These are phyloP conservation scores for Phytophthora capsici DNA, from an alignment of 352 stramenopile genomes.

Conservation along the genomic window DNA sequence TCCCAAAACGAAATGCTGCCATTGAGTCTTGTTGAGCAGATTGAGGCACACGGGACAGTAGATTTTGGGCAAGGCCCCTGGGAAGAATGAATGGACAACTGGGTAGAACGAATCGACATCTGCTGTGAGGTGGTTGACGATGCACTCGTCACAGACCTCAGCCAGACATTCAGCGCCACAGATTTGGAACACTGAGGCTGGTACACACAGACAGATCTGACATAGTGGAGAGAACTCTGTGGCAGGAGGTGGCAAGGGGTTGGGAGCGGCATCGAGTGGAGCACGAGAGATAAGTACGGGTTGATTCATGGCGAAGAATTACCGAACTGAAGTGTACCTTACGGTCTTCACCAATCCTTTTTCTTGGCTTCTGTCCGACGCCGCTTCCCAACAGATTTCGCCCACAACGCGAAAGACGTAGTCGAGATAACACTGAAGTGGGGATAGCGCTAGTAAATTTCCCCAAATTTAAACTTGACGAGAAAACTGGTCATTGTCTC, in stretches of 20 bases:
- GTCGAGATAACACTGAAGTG: too few species aligned
- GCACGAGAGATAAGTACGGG: neutral
- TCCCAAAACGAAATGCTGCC: slow-evolving; percentile 41
- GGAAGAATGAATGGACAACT: too few species aligned
- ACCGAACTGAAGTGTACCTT: too few species aligned
- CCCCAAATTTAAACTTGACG: too few species aligned
- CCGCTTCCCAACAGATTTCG: too few species aligned
- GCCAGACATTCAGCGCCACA: slow-evolving; percentile 51
- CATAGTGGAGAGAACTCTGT: too few species aligned
- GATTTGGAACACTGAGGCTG: slow-evolving; percentile 43
- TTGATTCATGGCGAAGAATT: too few species aligned
- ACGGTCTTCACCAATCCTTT: too few species aligned
- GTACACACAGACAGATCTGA: slow-evolving; percentile 69
- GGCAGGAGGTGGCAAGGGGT: neutral
- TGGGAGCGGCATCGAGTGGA: neutral
- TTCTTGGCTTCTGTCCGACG: too few species aligned
- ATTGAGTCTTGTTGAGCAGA: slow-evolving; percentile 60
- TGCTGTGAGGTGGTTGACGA: slow-evolving; percentile 57
- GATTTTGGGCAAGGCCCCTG: slow-evolving; percentile 66
- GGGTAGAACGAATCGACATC: slow-evolving; percentile 68
- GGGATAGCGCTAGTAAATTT: too few species aligned
- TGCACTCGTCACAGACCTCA: slow-evolving; percentile 47
- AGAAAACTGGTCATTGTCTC: too few species aligned
- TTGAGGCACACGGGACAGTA: slow-evolving; percentile 67
- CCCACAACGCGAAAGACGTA: too few species aligned